Evolutionary conservation across 352 stramenopile species (phyloP), one percentile per base, ranked within the genome.

Genomic region (Phytophthora podocarpi): DNA sequence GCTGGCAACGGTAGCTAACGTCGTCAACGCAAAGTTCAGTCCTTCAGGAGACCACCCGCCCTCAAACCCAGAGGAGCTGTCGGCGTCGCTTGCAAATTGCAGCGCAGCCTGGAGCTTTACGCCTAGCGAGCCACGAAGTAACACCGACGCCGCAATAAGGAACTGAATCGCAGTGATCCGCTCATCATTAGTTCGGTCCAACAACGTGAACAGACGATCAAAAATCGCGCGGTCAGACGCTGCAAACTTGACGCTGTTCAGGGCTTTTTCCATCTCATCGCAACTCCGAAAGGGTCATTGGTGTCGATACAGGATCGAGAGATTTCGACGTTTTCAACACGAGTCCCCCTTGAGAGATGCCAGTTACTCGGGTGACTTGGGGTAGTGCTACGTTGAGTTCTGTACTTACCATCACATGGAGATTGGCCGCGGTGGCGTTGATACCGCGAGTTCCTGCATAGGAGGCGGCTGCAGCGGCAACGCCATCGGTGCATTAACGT

Each of bases 111-210:
- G 64, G 0, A 91, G 51, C 30, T 88, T 86, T 27, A 48, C 47
- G 9, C 30, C 1, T 13, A 91, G 53, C 1, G 79, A 64, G 5
- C 76, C 75, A 27, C 68, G 68, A 5, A 91, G 68, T 20, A 89
- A 46, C 23, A 73, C 16, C 3, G 73, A 76, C 9, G 64, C 58
- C 1, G 58, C 76, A 30, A 89, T 67, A 7, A 85, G 69, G 23
- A 91, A 76, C 45, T 87, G 69, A 2, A 64, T 43, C 0, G 65
- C 52, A 16, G 78, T 39, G 24, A 91, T 59, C 1, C 73, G 56
- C 5, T 87, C 82, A 32, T 89, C 79, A 0, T 79, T 79, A 0
- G 79, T 88, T 8, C 66, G 66, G 65, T 91, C 82, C 55, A 91
- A 48, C 31, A 91, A 67, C 11, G 67, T 81, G 40, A 91, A 88